Conservation (phyloP, 2,329 filamentous ascomycete species). For the Xylaria arbuscula region DNA sequence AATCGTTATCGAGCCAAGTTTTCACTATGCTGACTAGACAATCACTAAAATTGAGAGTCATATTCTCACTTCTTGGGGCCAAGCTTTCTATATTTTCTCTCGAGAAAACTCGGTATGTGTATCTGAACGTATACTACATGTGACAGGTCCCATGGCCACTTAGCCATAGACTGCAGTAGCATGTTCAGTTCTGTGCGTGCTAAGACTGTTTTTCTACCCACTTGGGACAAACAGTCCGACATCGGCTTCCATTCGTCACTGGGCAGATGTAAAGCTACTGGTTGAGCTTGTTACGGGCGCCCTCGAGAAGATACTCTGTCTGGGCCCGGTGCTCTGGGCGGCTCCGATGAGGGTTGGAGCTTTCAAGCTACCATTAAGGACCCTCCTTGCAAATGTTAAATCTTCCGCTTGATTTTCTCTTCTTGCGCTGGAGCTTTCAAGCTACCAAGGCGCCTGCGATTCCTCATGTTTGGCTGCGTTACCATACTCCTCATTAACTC, state of each 20-base stretch:
- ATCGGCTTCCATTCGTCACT: slow-evolving; percentile 27
- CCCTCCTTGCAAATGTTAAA: slow-evolving; percentile 51
- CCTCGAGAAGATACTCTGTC: slow-evolving; percentile 13
- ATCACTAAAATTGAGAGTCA: slow-evolving; percentile 5
- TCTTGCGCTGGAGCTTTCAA: slow-evolving; percentile 72
- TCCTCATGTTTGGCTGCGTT: slow-evolving; percentile 46
- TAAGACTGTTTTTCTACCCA: slow-evolving; percentile 37
- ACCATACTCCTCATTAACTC: slow-evolving; percentile 51
- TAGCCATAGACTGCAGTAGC: slow-evolving; percentile 29
- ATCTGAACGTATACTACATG: slow-evolving; percentile 37
- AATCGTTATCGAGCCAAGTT: background rate
- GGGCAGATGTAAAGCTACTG: slow-evolving; percentile 23
- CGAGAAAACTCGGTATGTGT: slow-evolving; percentile 29
- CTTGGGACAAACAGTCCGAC: slow-evolving; percentile 38
- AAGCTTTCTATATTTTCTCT: slow-evolving; percentile 31
- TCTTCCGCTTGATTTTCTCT: slow-evolving; percentile 47
- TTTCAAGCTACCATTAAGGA: slow-evolving; percentile 63
- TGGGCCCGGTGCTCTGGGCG: slow-evolving; percentile 26
- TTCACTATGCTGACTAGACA: background rate
- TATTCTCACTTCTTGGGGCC: slow-evolving; percentile 11
- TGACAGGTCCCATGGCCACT: slow-evolving; percentile 33
- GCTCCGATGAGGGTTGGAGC: slow-evolving; percentile 57
- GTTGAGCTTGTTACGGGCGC: slow-evolving; percentile 15
- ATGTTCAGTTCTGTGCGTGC: slow-evolving; percentile 28
- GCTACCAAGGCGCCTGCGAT: slow-evolving; percentile 67